Conservation (phyloP, 192 early-diverging fungal genomes). For the Backusella tarrabulga region DNA sequence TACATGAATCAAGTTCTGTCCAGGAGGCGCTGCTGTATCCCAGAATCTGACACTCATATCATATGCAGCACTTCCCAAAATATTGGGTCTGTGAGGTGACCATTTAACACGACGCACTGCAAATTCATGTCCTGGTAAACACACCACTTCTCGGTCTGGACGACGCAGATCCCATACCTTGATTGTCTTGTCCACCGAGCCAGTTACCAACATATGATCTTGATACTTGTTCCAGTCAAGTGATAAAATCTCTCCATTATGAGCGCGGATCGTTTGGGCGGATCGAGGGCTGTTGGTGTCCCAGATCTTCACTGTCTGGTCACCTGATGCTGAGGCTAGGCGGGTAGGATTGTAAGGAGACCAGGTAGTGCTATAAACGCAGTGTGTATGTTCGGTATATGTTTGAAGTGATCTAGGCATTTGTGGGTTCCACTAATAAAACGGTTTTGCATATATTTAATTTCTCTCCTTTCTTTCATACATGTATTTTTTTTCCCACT, state of each 20-base stretch:
- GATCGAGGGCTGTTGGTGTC: slow-evolving; percentile 72
- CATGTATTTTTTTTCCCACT: not conserved
- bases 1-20: slow-evolving; percentile 52
- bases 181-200: slow-evolving; percentile 84
- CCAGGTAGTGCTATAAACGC: slow-evolving; percentile 91
- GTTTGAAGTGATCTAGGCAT: slow-evolving; percentile 73
- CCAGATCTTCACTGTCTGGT: slow-evolving; percentile 91
- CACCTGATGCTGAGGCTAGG: slow-evolving; percentile 90
- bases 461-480: not conserved
- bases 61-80: slow-evolving; percentile 84
- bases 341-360: slow-evolving; percentile 72
- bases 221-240: slow-evolving; percentile 99
- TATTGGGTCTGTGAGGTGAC: slow-evolving; percentile 82
- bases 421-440: slow-evolving; percentile 82
- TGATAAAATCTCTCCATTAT: slow-evolving; percentile 84
- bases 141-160: slow-evolving; percentile 67
- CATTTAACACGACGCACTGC: slow-evolving; percentile 91
- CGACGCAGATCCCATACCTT: slow-evolving; percentile 92
- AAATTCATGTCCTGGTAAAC: slow-evolving; percentile 87
- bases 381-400: slow-evolving; percentile 87
- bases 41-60: slow-evolving; percentile 97
- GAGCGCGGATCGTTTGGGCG: slow-evolving; percentile 70
- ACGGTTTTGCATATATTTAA: not conserved
- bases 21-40: slow-evolving; percentile 61
- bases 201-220: slow-evolving; percentile 80